A percentile compares a stretch with the other conserved stretches of the same genome.
Conservation (phyloP, 1,284 basidiomycete species). For the Ustilago nuda region DNA sequence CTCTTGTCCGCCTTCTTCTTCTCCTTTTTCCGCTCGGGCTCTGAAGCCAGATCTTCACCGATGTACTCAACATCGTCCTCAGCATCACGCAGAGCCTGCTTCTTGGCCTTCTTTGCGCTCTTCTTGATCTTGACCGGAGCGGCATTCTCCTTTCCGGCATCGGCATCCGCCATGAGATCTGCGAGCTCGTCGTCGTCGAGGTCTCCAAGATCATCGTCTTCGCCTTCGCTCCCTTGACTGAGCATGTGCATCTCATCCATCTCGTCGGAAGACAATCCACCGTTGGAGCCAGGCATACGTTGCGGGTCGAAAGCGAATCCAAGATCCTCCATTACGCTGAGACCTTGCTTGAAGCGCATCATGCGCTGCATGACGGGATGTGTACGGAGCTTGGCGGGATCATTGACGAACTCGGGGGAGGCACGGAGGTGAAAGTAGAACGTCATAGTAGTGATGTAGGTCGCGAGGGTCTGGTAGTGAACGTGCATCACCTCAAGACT, state of each 20-base stretch:
- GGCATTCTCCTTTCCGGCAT: conserved; percentile 50
- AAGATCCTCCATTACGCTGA: conserved; percentile 76
- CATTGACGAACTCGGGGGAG: conserved; percentile 70
- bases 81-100: conserved; percentile 9
- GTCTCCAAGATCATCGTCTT: conserved; percentile 56
- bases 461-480: conserved; percentile 77
- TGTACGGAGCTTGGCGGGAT: conserved; percentile 48
- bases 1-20: conserved; percentile 27
- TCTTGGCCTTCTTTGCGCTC: conserved; percentile 20
- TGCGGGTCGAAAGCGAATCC: conserved; percentile 57
- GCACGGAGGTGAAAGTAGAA: conserved; percentile 89
- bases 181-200: conserved; percentile 61
- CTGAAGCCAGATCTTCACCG: conserved; percentile 2
- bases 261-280: conserved; percentile 30
- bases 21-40: conserved; percentile 10
- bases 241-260: conserved; percentile 51
- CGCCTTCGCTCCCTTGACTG: conserved; percentile 51
- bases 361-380: conserved; percentile 83
- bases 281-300: conserved; percentile 21
- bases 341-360: conserved; percentile 84
- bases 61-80: conserved; percentile 17
- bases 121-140: conserved; percentile 25
- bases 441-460: conserved; percentile 88
- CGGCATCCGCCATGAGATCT: conserved; percentile 49
- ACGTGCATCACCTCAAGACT: conserved; percentile 66